phyloP scores from a whole-genome alignment of 768 basidiomycete species.

The Tricholoma sp. region DNA sequence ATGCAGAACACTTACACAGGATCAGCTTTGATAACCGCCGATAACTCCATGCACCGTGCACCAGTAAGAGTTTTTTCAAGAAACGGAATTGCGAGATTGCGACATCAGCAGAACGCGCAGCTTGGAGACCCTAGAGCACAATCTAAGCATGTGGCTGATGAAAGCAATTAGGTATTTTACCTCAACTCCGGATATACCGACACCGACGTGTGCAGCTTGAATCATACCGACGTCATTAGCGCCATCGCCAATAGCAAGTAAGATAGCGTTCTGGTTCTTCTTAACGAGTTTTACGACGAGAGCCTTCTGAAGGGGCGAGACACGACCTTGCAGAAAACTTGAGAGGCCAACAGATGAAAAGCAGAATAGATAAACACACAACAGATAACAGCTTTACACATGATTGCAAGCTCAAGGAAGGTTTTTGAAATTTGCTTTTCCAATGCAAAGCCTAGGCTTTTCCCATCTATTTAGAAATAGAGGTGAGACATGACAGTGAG shows the following conservation, averaged over 20 bases:
- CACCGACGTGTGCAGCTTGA: constrained; percentile 95
- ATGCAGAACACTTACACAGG: constrained; percentile 61
- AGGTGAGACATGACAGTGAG: neutral
- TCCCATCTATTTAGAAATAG: constrained; percentile 63
- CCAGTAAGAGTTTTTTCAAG: constrained; percentile 90
- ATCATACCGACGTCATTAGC: constrained; percentile 99
- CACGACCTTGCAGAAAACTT: constrained; percentile 59
- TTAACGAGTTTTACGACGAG: constrained; percentile 98
- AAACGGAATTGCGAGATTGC: constrained; percentile 97
- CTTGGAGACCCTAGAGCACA: constrained; percentile 79
- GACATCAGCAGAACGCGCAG: constrained; percentile 94
- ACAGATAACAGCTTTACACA: constrained; percentile 99
- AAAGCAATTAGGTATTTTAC: constrained; percentile 30
- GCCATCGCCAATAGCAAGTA: constrained; percentile 97
- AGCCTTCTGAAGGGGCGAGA: constrained; percentile 96
- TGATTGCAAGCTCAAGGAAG: constrained; percentile 91
- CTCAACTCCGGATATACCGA: constrained; percentile 97
- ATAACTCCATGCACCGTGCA: constrained; percentile 99
- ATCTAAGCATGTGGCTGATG: neutral
- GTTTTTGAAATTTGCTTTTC: constrained; percentile 88
- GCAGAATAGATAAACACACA: constrained; percentile 47
- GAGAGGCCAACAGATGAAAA: neutral
- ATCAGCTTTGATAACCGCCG: constrained; percentile 92
- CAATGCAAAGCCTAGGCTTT: constrained; percentile 87
- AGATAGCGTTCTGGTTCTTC: constrained; percentile 87